These are phyloP conservation scores for Aspergillus pseudotamarii DNA, from an alignment of 2,329 filamentous ascomycete genomes.

Conservation along the genomic window DNA sequence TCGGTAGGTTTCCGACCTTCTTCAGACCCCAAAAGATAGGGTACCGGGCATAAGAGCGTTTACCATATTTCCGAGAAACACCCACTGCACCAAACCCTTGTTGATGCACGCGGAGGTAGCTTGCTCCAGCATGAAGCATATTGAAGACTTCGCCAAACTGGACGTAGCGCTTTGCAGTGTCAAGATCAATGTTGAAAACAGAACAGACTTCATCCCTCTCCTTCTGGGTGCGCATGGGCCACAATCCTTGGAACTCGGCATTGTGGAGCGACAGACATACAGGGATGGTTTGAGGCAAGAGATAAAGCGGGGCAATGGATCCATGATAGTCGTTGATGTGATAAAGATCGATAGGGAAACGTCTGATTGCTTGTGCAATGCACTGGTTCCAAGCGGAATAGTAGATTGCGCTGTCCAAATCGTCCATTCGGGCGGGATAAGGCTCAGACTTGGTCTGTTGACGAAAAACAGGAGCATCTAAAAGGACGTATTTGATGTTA, in stretches of 20 bases:
- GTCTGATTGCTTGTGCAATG: constrained; percentile 64
- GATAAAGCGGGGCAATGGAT: constrained; percentile 64
- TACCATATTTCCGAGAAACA: constrained; percentile 69
- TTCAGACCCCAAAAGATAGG: constrained; percentile 70
- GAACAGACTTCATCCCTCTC: constrained; percentile 66
- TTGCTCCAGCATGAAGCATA: constrained; percentile 66
- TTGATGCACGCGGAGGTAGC: constrained; percentile 67
- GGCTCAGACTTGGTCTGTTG: constrained; percentile 65
- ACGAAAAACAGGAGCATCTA: constrained; percentile 69
- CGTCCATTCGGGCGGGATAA: constrained; percentile 70
- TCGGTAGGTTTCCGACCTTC: constrained; percentile 65
- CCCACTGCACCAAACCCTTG: constrained; percentile 70
- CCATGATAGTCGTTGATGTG: constrained; percentile 70
- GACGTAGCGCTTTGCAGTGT: constrained; percentile 62
- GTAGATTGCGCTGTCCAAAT: constrained; percentile 68
- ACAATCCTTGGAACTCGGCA: constrained; percentile 69
- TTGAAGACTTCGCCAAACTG: constrained; percentile 73
- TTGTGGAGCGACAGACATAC: constrained; percentile 68
- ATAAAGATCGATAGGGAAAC: constrained; percentile 66
- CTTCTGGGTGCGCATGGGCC: constrained; percentile 65
- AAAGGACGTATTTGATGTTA: constrained; percentile 69
- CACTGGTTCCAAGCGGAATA: constrained; percentile 73
- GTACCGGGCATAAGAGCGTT: constrained; percentile 66
- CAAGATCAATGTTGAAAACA: constrained; percentile 63
- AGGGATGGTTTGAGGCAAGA: constrained; percentile 64